Base-by-base conservation (phyloP, 1,284 basidiomycete species). In the Uromyces viciae-fabae region DNA sequence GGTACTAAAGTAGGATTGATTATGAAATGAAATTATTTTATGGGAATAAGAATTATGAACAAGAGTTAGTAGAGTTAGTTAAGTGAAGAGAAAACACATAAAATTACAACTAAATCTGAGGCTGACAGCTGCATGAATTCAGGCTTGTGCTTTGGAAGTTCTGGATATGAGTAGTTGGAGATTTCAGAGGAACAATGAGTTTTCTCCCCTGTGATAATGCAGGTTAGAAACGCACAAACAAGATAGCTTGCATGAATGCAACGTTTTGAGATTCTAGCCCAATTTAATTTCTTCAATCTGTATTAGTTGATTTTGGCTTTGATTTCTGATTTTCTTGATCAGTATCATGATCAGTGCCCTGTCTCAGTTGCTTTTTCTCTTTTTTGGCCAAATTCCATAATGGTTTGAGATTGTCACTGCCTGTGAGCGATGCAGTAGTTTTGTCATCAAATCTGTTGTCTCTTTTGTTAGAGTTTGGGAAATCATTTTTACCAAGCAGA, bases 181-280 rank as follows among this genome's bases (percentile, higher is more conserved):
- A 49, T 62, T 76, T 42, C 22, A 17, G 28, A 49, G 42, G 75
- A 11, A 33, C 46, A 22, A 14, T 15, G 40, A 43, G 64, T n/a
- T n/a, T n/a, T 52, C 54, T 40, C 14, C 31, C 14, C 38, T 49
- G 62, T 54, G 43, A 42, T 17, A 38, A 66, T 22, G 46, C 64
- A 25, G 77, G 60, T 49, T 46, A 66, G 43, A 69, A 42, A n/a
- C 71, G 68, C 31, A 71, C 58, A 43, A 81, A 81, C 60, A 81
- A 66, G 46, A 69, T 81, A 54, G 78, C 78, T 72, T 81, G 78
- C 78, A 81, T 81, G 17, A 74, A 69, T 40, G 78, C 78, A 60
- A 81, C 78, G 66, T 81, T 81, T 15, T 58, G 69, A 81, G 78
- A 74, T 66, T 81, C 71, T n/a, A 81, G 58, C 25, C 71, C 78